Conservation (phyloP, 1,139 yeast species). For the Suhomyces bolitotheri region DNA sequence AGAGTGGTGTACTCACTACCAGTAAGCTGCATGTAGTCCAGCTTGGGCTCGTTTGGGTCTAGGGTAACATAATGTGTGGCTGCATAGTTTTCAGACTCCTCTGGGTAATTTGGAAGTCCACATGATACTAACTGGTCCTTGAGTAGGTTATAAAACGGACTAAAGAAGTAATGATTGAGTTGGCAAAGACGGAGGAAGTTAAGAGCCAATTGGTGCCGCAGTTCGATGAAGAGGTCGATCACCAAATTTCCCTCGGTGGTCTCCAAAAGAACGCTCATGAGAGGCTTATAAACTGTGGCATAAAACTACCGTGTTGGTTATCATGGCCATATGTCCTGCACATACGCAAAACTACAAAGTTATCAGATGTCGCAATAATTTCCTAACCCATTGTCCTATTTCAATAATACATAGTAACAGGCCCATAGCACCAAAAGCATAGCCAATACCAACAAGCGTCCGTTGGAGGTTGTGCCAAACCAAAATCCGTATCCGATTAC, state of each 20-base stretch:
- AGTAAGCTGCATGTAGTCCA: conserved; percentile 9
- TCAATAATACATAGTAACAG: neutral
- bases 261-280: conserved; percentile 60
- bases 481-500: conserved; percentile 43
- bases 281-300: neutral
- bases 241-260: conserved; percentile 55
- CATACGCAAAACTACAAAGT: neutral
- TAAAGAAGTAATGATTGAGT: conserved; percentile 51
- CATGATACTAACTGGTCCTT: conserved; percentile 38
- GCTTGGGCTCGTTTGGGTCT: conserved; percentile 1
- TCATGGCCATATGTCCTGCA: neutral
- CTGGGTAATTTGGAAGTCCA: conserved; percentile 53
- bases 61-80: conserved; percentile 14
- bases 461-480: conserved; percentile 39
- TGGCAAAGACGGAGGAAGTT: conserved; percentile 60
- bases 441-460: conserved; percentile 30
- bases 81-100: conserved; percentile 23
- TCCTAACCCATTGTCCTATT: too few relatives aligned
- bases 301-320: conserved; percentile 6
- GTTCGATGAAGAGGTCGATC: conserved; percentile 46
- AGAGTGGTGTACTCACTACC: neutral
- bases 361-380: neutral
- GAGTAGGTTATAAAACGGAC: conserved; percentile 48
- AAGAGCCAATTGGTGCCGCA: conserved; percentile 38
- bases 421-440: conserved; percentile 3